phyloP scores from a whole-genome alignment of 805 yeast species.

The Saturnispora serradocipensis region DNA sequence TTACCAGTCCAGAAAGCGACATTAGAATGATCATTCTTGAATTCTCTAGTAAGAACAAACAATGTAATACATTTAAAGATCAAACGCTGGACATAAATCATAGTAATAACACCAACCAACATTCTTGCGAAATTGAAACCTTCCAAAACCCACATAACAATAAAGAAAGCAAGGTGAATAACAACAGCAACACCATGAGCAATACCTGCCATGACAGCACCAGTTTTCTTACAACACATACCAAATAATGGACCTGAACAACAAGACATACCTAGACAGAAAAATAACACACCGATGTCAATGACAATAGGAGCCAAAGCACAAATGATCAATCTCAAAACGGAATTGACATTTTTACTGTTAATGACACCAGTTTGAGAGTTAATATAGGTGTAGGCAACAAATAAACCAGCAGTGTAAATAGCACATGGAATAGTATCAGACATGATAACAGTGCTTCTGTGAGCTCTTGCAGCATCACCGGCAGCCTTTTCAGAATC shows the following conservation, averaged over 20 bases:
- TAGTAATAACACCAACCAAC: constrained; percentile 76
- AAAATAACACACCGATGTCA: constrained; percentile 75
- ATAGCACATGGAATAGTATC: constrained; percentile 63
- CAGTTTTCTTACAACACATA: constrained; percentile 93
- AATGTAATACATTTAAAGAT: constrained; percentile 78
- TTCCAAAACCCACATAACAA: constrained; percentile 95
- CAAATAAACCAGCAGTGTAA: constrained; percentile 71
- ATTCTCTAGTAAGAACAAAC: constrained; percentile 81
- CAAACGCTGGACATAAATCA: constrained; percentile 80
- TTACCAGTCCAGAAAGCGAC: constrained; percentile 99
- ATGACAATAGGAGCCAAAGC: constrained; percentile 86
- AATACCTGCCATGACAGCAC: constrained; percentile 89
- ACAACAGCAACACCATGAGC: constrained; percentile 94
- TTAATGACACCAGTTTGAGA: constrained; percentile 75
- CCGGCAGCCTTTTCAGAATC: constrained; percentile 77
- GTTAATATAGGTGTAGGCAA: constrained; percentile 73
- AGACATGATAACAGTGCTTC: constrained; percentile 60
- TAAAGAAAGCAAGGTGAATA: constrained; percentile 77
- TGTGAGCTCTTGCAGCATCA: constrained; percentile 76
- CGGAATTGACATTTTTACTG: constrained; percentile 53
- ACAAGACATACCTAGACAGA: constrained; percentile 78
- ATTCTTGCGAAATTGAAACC: constrained; percentile 84
- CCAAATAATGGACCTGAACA: constrained; percentile 96
- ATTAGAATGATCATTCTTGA: constrained; percentile 89
- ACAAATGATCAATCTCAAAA: constrained; percentile 65